Evolutionary conservation across 768 basidiomycete species (phyloP), one percentile per base, ranked within the genome.

Genomic region (Xerocomus spinulosus): DNA sequence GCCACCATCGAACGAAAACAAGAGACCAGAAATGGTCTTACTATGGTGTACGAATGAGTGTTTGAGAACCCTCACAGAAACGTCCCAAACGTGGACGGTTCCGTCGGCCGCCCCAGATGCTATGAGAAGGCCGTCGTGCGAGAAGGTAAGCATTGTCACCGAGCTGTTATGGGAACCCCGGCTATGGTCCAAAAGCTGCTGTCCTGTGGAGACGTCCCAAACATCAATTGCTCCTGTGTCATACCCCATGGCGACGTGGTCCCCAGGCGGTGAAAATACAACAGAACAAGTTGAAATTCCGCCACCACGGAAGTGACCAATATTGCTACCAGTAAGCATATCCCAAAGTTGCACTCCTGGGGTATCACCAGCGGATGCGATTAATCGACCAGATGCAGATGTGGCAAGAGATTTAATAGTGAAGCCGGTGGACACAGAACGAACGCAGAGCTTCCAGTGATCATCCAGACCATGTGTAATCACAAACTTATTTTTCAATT

Each of bases 261-360:
- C 41, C 9, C 56, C 56, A 10, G 52, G 49, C 1, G 47, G 44
- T 21, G 57, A 58, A 42, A 58, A 58, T 8, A 35, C 15, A 10
- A 58, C 56, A 10, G 56, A 41, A 42, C 56, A 58, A 4, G 46
- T 44, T 36, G 56, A 48, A 25, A 34, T 23, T 0, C 45, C 49
- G 17, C 35, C 13, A 4, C 44, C 45, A 18, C 9, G 21, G 38
- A 58, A 44, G 26, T 58, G 49, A 24, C 57, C 57, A 18, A 34
- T 37, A 25, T 51, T 58, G 1, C 13, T 49, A 3, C 56, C 57
- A 18, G 47, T 58, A 26, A 54, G 37, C 25, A 20, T 24, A 28
- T 58, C 56, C 58, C 58, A 60, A 18, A 60, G n/a, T 20, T 57
- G 55, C 28, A 60, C 55, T 32, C 54, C 55, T 55, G 90, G 86